Evolutionary conservation across 73 alveolate species (phyloP).

Genomic region (Stentor roeselii): DNA sequence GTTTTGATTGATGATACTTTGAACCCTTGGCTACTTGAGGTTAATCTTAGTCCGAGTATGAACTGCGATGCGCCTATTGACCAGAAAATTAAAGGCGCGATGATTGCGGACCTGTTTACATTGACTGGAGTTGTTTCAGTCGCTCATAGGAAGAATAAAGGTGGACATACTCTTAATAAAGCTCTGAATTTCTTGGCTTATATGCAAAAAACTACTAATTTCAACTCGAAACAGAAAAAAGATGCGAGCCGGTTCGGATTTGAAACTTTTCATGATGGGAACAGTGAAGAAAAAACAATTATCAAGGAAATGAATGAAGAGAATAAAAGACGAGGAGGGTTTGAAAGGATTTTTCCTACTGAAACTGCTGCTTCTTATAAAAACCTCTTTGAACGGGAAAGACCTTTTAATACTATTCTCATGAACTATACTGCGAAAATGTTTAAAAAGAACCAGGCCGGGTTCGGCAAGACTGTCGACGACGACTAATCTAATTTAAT

Average conservation of each 20-base stretch:
- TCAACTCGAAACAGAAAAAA: too few relatives aligned
- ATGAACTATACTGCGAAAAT: too few relatives aligned
- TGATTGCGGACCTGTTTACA: slow-evolving; percentile 78
- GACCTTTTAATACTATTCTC: neutral
- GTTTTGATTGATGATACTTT: slow-evolving; percentile 77
- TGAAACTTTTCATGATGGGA: too few relatives aligned
- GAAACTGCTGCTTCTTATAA: neutral
- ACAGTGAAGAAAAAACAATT: neutral
- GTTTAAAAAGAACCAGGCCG: too few relatives aligned
- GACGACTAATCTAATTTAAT: too few relatives aligned
- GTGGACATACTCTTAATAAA: too few relatives aligned
- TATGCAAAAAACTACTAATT: too few relatives aligned
- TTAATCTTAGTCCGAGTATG: slow-evolving; percentile 78
- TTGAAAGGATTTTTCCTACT: slow-evolving; percentile 2
- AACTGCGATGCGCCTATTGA: slow-evolving; percentile 79
- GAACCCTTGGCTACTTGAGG: slow-evolving; percentile 91
- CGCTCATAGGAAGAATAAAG: too few relatives aligned
- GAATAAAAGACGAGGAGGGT: neutral
- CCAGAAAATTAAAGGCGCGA: slow-evolving; percentile 73
- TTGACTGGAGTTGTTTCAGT: slow-evolving; percentile 77
- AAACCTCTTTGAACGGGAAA: neutral
- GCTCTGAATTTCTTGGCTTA: too few relatives aligned
- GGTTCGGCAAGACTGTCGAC: too few relatives aligned
- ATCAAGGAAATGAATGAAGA: neutral
- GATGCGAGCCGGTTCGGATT: too few relatives aligned